Evolutionary conservation across 352 stramenopile genomes (phyloP).

Genomic region (Phytophthora citricola): DNA sequence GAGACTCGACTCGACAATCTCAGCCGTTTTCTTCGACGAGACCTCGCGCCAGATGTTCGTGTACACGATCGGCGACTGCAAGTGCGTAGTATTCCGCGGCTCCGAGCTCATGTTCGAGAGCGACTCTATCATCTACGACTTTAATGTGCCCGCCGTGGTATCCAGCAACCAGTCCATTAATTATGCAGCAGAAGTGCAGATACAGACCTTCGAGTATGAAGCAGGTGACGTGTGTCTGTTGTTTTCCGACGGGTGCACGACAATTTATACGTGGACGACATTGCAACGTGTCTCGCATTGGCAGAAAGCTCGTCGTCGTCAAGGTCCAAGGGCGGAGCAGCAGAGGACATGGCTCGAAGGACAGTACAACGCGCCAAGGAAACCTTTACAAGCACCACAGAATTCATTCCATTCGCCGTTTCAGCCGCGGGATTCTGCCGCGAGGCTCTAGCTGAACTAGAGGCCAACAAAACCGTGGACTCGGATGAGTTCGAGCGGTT

Average conservation of each 20-base stretch:
- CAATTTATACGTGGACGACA: slow-evolving; percentile 88
- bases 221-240: slow-evolving; percentile 79
- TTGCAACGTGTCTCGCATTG: slow-evolving; percentile 65
- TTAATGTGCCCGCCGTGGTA: slow-evolving; percentile 89
- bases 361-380: slow-evolving; percentile 72
- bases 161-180: slow-evolving; percentile 89
- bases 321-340: slow-evolving; percentile 46
- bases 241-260: slow-evolving; percentile 91
- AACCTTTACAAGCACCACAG: slow-evolving; percentile 66
- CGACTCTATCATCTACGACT: slow-evolving; percentile 92
- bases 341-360: slow-evolving; percentile 79
- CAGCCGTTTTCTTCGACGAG: slow-evolving; percentile 84
- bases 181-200: slow-evolving; percentile 71
- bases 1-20: slow-evolving; percentile 84
- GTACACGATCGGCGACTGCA: slow-evolving; percentile 89
- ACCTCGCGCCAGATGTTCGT: slow-evolving; percentile 78
- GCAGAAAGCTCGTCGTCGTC: slow-evolving; percentile 9
- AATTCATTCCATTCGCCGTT: slow-evolving; percentile 89
- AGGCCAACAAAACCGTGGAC: slow-evolving; percentile 66
- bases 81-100: slow-evolving; percentile 80
- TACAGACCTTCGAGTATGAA: slow-evolving; percentile 81
- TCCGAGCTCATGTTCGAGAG: slow-evolving; percentile 82
- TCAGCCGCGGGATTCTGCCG: slow-evolving; percentile 83
- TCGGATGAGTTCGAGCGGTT: slow-evolving; percentile 77
- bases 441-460: slow-evolving; percentile 81